These are phyloP conservation scores for Parmelia sp. DNA, from an alignment of 495 filamentous ascomycete genomes.

Conservation along the genomic window DNA sequence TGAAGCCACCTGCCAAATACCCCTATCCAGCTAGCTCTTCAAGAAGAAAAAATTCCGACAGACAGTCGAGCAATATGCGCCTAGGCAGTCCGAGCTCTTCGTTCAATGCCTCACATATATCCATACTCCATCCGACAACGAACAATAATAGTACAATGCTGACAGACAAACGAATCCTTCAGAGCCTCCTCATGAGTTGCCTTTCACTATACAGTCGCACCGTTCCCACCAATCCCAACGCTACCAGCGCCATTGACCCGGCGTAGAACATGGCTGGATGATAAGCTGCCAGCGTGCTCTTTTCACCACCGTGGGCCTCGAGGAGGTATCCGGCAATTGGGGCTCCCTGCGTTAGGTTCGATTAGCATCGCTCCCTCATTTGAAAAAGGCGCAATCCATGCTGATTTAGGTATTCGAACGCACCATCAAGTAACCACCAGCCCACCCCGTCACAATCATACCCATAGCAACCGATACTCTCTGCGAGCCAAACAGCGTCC, in stretches of 20 bases:
- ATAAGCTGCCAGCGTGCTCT: constrained; percentile 41
- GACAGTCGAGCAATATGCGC: too few species aligned
- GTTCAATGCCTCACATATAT: neutral
- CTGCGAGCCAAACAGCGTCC: constrained; percentile 49
- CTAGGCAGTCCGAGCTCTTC: too few species aligned
- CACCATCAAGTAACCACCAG: constrained; percentile 49
- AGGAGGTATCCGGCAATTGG: constrained; percentile 56
- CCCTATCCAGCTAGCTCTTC: too few species aligned
- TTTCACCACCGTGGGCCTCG: constrained; percentile 42
- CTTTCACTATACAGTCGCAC: constrained; percentile 29
- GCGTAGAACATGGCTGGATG: constrained; percentile 56
- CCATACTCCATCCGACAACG: too few species aligned
- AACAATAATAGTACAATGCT: neutral
- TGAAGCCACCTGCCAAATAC: neutral
- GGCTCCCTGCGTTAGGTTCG: constrained; percentile 30
- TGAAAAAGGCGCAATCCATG: too few species aligned
- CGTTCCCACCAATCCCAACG: constrained; percentile 28
- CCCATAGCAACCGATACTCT: constrained; percentile 52
- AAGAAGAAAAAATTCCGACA: too few species aligned
- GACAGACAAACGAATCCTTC: constrained; percentile 2
- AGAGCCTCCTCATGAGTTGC: constrained; percentile 31
- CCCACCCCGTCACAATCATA: constrained; percentile 57
- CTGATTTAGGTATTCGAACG: neutral
- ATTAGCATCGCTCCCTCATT: neutral
- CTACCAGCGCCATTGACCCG: constrained; percentile 33